Evolutionary conservation across 2,329 filamentous ascomycete species (phyloP), one percentile per base, ranked within the genome.

Genomic region (Macroventuria anomochaeta): DNA sequence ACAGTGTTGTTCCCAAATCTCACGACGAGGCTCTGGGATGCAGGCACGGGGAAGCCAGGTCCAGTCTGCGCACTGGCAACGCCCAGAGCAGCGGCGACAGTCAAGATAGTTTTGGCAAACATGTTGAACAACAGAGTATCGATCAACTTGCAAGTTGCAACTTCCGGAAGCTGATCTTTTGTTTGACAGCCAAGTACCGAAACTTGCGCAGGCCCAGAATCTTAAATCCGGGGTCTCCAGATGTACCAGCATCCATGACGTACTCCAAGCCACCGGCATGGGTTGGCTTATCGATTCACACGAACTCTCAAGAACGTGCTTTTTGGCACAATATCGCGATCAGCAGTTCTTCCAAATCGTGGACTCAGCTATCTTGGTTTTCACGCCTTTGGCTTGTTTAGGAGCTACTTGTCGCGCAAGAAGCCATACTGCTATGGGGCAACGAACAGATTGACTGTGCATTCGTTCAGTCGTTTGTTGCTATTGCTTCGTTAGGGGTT

Each of bases 1-100:
- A 75, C 63, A 21, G 60, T 63, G 40, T 72, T 73, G 29, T 59
- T 62, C n/a, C 65, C 70, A 61, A 65, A 75, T 3, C 57, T 58
- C 3, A 74, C 59, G 6, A 55, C 60, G 17, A 75, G 49, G 17
- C 52, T 34, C 7, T 49, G 10, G n/a, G 42, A 47, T 7, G 55
- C 62, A 43, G 51, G 37, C 8, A 72, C 40, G 5, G 70, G 66
- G 37, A 73, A 72, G n/a, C 66, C 67, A 7, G 71, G 71, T 25
- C 67, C 69, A 1, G 61, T 55, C 25, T 64, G 59, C 32, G 68
- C 68, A 11, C n/a, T 49, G 17, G 43, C 63, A n/a, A 49, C 34
- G 26, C 53, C 44, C 20, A 65, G 23, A 20, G 65, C 44, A 29
- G 59, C 56, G 13, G 52, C 53, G 28, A 59, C 21, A 29, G 55